Conservation (phyloP, 208 protist genomes). For the Trypanosoma boissoni region DNA sequence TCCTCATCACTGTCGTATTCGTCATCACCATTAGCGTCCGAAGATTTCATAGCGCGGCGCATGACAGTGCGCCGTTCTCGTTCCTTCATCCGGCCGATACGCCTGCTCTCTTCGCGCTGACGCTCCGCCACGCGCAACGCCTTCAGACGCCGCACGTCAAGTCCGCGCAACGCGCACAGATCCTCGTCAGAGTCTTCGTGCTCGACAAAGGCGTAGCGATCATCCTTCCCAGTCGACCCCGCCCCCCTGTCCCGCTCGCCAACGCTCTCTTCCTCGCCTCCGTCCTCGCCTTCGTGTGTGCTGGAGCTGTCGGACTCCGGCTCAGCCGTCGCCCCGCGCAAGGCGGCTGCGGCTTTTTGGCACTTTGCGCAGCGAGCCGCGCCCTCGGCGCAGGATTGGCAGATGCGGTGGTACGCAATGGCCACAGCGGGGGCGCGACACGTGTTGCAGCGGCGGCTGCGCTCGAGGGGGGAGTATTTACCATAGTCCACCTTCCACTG, state of each 20-base stretch:
- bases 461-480: conserved; percentile 67
- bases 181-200: conserved; percentile 40
- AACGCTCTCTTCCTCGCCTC: conserved; percentile 8
- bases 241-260: conserved; percentile 15
- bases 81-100: conserved; percentile 41
- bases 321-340: not conserved
- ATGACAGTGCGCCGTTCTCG: conserved; percentile 54
- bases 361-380: conserved; percentile 76
- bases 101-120: conserved; percentile 33
- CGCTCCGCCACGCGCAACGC: conserved; percentile 16
- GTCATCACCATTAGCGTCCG: not conserved
- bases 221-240: conserved; percentile 9
- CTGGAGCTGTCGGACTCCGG: not conserved
- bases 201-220: conserved; percentile 65
- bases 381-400: conserved; percentile 53
- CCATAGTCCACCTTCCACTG: conserved; percentile 89
- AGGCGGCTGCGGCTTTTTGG: conserved; percentile 43
- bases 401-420: conserved; percentile 82
- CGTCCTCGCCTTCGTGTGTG: not conserved
- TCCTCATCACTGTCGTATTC: conserved; percentile 24
- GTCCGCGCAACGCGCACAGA: conserved; percentile 39
- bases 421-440: conserved; percentile 58
- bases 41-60: conserved; percentile 10
- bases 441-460: conserved; percentile 58
- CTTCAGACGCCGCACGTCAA: conserved; percentile 57